These are phyloP conservation scores for Ustilago shanxiensis DNA, from an alignment of 1,284 basidiomycete genomes.

Conservation along the genomic window DNA sequence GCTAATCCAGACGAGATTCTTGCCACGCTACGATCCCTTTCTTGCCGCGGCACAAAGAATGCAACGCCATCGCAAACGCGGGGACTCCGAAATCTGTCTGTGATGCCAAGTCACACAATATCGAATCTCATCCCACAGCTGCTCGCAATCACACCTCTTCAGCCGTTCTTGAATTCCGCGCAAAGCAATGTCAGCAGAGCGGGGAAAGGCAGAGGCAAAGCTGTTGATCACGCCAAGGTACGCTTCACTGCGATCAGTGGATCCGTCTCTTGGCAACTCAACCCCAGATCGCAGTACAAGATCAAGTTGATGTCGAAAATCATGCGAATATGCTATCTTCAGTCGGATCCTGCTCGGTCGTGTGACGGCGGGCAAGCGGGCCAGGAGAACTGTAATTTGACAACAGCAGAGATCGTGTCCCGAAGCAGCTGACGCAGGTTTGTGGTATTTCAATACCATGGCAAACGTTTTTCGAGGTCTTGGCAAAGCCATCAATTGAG, in stretches of 20 bases:
- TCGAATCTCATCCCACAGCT: not conserved
- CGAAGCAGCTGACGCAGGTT: not conserved
- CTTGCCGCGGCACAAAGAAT: constrained; percentile 1
- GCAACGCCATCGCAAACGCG: not conserved
- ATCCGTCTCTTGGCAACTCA: constrained; percentile 1
- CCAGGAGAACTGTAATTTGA: not conserved
- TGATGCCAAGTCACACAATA: not conserved
- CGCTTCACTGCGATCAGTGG: not conserved
- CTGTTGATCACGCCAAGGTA: not conserved
- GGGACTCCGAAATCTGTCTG: not conserved
- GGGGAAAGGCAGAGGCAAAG: not conserved
- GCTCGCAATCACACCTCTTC: not conserved
- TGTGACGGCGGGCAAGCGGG: constrained; percentile 13
- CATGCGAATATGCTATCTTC: too few relatives aligned
- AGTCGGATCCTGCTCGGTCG: constrained; percentile 22
- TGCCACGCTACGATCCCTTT: not conserved
- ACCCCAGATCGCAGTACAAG: not conserved
- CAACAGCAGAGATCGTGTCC: not conserved
- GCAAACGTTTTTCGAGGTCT: not conserved
- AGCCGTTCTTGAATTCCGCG: not conserved
- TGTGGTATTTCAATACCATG: not conserved
- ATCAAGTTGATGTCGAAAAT: not conserved
- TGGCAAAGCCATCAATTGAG: not conserved
- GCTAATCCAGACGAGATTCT: constrained; percentile 2
- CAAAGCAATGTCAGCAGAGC: not conserved